Evolutionary conservation across 495 filamentous ascomycete genomes (phyloP).

Genomic region (Podospora comata): DNA sequence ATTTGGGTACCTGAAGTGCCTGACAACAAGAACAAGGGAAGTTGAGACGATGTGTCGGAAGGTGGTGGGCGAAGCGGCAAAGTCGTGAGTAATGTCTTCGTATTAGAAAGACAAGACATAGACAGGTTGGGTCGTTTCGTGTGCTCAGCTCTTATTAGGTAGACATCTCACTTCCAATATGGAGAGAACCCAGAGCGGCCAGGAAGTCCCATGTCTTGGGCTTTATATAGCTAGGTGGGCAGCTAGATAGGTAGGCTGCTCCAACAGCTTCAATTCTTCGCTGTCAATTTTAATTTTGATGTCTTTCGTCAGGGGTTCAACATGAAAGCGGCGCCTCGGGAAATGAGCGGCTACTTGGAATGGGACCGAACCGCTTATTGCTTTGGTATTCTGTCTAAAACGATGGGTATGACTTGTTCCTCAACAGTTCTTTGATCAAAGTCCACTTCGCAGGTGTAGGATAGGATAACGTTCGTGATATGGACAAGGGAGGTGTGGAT

Average conservation of each 20-base stretch:
- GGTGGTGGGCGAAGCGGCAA: not conserved
- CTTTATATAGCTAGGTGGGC: not conserved
- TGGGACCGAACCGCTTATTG: constrained; percentile 2
- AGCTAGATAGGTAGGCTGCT: not conserved
- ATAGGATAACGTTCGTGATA: not conserved
- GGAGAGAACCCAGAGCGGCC: not conserved
- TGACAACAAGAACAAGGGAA: not conserved
- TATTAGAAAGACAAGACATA: too few relatives aligned
- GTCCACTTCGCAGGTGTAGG: not conserved
- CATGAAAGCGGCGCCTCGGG: constrained; percentile 22
- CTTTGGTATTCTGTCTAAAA: not conserved
- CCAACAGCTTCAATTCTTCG: not conserved
- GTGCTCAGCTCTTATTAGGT: not conserved
- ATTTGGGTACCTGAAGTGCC: not conserved
- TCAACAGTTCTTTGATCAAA: not conserved
- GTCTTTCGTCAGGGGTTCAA: not conserved
- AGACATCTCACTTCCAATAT: not conserved
- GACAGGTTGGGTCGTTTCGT: not conserved
- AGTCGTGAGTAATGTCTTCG: not conserved
- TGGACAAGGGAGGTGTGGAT: not conserved
- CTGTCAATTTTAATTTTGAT: not conserved
- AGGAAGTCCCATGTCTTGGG: not conserved
- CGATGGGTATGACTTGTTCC: not conserved
- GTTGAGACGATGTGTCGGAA: not conserved
- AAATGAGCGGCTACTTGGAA: constrained; percentile 19